phyloP scores from a whole-genome alignment of 2,329 filamentous ascomycete species.

The Colletotrichum phormii region DNA sequence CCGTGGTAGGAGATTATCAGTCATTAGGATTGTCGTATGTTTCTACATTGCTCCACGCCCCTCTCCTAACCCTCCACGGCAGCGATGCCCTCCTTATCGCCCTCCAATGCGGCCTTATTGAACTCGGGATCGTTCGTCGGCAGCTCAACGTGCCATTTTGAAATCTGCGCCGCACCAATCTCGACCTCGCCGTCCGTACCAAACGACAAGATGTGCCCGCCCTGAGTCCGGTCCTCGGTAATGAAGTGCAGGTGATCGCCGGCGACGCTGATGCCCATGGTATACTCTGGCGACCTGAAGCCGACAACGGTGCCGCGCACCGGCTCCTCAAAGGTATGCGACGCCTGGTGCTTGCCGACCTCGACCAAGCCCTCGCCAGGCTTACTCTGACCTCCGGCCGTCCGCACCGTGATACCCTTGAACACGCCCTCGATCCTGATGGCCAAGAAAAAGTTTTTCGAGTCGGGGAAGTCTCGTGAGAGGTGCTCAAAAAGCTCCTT shows the following conservation, averaged over 20 bases:
- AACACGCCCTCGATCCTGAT: slow-evolving; percentile 47
- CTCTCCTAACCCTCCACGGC: slow-evolving; percentile 44
- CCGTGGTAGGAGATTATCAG: not conserved
- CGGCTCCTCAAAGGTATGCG: slow-evolving; percentile 41
- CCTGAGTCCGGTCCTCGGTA: slow-evolving; percentile 43
- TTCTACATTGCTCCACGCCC: not conserved
- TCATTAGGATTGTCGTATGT: not conserved
- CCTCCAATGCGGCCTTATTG: slow-evolving; percentile 43
- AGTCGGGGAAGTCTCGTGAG: slow-evolving; percentile 39
- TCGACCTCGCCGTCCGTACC: slow-evolving; percentile 46
- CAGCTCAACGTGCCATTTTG: slow-evolving; percentile 46
- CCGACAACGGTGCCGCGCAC: slow-evolving; percentile 46
- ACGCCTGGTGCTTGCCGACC: slow-evolving; percentile 44
- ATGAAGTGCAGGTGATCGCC: slow-evolving; percentile 51
- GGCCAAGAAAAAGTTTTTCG: slow-evolving; percentile 45
- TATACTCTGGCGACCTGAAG: slow-evolving; percentile 47
- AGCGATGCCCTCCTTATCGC: slow-evolving; percentile 44
- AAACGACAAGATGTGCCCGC: slow-evolving; percentile 47
- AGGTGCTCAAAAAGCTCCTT: slow-evolving; percentile 40
- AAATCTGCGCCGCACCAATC: slow-evolving; percentile 43
- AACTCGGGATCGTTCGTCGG: slow-evolving; percentile 48
- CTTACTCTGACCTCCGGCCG: slow-evolving; percentile 45
- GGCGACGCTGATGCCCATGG: slow-evolving; percentile 48
- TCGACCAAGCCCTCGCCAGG: slow-evolving; percentile 44
- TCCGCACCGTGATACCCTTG: slow-evolving; percentile 44